These are phyloP conservation scores for Taxillus chinensis DNA, from an alignment of 164 flowering plant genomes.

Conservation along the genomic window DNA sequence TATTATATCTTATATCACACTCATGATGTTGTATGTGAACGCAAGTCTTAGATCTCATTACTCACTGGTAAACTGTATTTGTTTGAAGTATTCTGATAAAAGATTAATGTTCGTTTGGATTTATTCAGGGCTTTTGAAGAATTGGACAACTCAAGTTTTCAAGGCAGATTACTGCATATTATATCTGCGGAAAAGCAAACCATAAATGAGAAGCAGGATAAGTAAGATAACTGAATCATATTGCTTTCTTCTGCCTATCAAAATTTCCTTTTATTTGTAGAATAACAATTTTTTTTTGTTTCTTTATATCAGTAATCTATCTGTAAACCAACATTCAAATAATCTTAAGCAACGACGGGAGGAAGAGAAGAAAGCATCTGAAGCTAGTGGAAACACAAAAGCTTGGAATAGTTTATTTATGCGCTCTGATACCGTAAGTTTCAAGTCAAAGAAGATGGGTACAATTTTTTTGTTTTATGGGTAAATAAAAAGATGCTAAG, in stretches of 20 bases:
- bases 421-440: constrained; percentile 82
- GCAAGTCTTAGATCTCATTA: no score
- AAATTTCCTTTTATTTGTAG: not conserved
- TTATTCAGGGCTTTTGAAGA: constrained; percentile 72
- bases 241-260: not conserved
- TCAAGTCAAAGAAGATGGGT: not conserved
- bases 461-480: no score
- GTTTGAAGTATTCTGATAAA: no score
- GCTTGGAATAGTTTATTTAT: constrained; percentile 91
- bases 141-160: constrained; percentile 73
- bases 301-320: constrained; percentile 21
- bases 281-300: not conserved
- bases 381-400: constrained; percentile 80
- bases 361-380: constrained; percentile 72
- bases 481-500: no score
- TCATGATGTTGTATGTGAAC: no score
- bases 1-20: no score
- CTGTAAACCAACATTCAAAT: constrained; percentile 26
- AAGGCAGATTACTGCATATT: constrained; percentile 86
- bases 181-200: constrained; percentile 59
- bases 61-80: no score
- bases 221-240: constrained; percentile 11
- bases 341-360: constrained; percentile 62
- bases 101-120: constrained; percentile 7
- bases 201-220: constrained; percentile 39